Evolutionary conservation across 805 yeast species (phyloP), one percentile per base, ranked within the genome.

Genomic region (Yarrowia deformans): DNA sequence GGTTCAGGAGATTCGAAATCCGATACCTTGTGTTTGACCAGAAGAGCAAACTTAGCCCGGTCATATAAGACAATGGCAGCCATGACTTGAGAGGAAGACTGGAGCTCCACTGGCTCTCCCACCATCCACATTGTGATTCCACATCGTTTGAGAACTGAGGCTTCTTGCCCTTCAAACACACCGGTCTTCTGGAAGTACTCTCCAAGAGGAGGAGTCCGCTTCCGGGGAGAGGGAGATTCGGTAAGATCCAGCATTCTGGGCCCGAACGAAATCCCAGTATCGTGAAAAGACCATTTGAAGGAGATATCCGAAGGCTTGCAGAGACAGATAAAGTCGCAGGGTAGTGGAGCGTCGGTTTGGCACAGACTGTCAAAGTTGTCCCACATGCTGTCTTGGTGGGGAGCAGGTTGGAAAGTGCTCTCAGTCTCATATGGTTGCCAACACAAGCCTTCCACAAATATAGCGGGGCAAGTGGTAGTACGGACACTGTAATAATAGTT

Each of bases 81-180:
- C 56, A 52, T 52, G 10, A 52, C 56, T 35, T 52, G 42, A 1
- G 56, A 29, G 18, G 42, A 35, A n/a, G 56, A 52, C 42, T 52
- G 56, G 32, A 52, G 42, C 14, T 52, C 56, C 40, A 52, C 56
- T 10, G 35, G 42, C 16, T 52, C 56, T 2, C 56, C 56, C 2
- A 52, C n/a, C 40, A 52, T 52, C 56, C 56, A 52, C 56, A 52
- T 52, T 34, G 56, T 52, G 10, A 52, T 34, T 2, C 56, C 56
- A 5, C 56, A 52, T 35, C 56, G 13, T 12, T 52, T 52, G 23
- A 52, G 29, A 12, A 35, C 42, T 3, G 56, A 35, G 5, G 42
- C 40, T 13, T 52, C 56, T 32, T 52, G 56, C 1, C 56, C 56
- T 10, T 52, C 56, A 52, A 35, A 35, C 16, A 35, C 42, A 9